phyloP scores from a whole-genome alignment of 768 basidiomycete genomes.

The Sistotremastrum suecicum region DNA sequence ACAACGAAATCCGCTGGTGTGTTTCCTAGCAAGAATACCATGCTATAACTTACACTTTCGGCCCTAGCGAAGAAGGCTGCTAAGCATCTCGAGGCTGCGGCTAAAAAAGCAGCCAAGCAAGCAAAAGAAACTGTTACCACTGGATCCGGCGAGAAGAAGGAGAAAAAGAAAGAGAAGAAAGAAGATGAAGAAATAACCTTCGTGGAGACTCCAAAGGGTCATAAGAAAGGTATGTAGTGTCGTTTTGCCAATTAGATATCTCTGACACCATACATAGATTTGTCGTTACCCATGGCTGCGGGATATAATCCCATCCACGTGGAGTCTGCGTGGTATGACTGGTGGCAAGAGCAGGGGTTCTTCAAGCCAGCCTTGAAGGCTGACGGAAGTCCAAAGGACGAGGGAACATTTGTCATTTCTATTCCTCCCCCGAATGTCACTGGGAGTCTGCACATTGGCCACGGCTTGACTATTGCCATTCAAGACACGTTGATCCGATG shows the following conservation, averaged over 20 bases:
- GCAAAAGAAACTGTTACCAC: constrained; percentile 22
- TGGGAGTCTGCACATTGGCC: constrained; percentile 89
- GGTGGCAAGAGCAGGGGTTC: constrained; percentile 88
- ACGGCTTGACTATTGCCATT: constrained; percentile 82
- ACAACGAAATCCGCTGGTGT: too few species aligned
- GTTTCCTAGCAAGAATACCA: too few species aligned
- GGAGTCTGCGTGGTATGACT: constrained; percentile 94
- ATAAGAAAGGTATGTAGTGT: constrained; percentile 71
- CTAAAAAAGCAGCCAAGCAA: constrained; percentile 46
- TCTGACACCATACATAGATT: constrained; percentile 33
- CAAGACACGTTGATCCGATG: constrained; percentile 86
- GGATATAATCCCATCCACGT: constrained; percentile 93
- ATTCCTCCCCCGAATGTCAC: constrained; percentile 96
- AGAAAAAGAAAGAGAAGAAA: constrained; percentile 60
- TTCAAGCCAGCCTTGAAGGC: constrained; percentile 61
- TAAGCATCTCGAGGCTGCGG: constrained; percentile 34
- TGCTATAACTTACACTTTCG: constrained; percentile 5
- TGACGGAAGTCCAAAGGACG: constrained; percentile 43
- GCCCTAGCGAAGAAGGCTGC: constrained; percentile 53
- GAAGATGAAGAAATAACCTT: constrained; percentile 59
- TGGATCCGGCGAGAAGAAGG: constrained; percentile 47
- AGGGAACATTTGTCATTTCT: constrained; percentile 73
- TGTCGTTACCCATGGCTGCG: constrained; percentile 75
- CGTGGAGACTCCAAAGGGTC: constrained; percentile 76
- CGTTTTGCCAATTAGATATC: neutral